phyloP scores from a whole-genome alignment of 2,329 filamentous ascomycete species.

The Penicillium crustosum region DNA sequence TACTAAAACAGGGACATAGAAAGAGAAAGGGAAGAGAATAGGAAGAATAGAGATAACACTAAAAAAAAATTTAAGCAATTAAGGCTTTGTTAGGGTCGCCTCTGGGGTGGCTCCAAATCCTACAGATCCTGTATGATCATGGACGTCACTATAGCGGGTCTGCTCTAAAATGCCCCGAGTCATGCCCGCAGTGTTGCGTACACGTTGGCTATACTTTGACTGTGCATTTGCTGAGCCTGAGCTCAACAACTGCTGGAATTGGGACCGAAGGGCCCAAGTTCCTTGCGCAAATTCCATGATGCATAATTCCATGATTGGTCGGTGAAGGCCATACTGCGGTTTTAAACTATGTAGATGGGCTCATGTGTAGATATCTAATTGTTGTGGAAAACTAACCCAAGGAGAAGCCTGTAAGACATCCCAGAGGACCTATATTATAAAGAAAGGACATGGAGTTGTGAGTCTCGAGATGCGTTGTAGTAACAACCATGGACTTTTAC shows the following conservation, averaged over 20 bases:
- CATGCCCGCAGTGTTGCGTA: not conserved
- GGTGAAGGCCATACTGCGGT: not conserved
- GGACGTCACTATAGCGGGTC: conserved; percentile 13
- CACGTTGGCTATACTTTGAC: not conserved
- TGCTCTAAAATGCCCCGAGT: not conserved
- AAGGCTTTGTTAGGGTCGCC: not conserved
- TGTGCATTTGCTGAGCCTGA: not conserved
- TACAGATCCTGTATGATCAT: not conserved
- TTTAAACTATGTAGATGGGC: not conserved
- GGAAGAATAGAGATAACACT: not conserved
- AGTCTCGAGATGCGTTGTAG: not conserved
- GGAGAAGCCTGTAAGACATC: not conserved
- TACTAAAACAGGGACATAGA: not conserved
- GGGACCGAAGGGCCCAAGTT: not conserved
- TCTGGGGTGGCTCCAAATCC: not conserved
- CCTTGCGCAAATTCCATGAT: not conserved
- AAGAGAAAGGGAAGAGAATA: not conserved
- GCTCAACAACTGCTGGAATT: not conserved
- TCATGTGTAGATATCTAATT: not conserved
- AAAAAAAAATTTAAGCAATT: not conserved
- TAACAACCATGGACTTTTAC: not conserved
- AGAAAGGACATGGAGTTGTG: not conserved
- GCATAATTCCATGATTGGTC: not conserved
- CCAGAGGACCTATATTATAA: too few species aligned
- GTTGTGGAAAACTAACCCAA: too few species aligned